Percentiles rank a stretch among this genome's conserved stretches.
Conservation (phyloP, 352 stramenopile genomes). For the Pythium insidiosum region DNA sequence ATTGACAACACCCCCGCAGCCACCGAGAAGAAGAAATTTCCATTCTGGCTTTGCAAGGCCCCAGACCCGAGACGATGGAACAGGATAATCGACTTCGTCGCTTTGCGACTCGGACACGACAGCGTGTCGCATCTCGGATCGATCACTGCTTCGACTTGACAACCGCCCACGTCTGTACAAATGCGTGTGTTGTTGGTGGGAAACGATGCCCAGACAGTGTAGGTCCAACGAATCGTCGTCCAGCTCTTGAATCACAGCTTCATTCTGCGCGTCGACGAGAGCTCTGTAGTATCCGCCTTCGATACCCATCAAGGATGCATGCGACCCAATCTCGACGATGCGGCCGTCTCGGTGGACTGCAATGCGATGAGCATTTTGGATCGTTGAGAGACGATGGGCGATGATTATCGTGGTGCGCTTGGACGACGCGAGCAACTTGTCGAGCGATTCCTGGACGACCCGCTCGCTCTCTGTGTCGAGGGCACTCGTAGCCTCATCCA, state of each 20-base stretch:
- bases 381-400: constrained; percentile 90
- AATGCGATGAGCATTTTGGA: constrained; percentile 92
- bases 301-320: constrained; percentile 85
- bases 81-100: background rate
- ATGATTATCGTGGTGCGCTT: constrained; percentile 91
- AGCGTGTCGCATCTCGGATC: too few relatives aligned
- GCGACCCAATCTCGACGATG: constrained; percentile 91
- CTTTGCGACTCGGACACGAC: background rate
- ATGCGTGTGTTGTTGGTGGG: too few relatives aligned
- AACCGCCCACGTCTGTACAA: too few relatives aligned
- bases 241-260: background rate
- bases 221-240: background rate
- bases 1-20: constrained; percentile 28
- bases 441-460: constrained; percentile 74
- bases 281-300: constrained; percentile 30
- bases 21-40: constrained; percentile 35
- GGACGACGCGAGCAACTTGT: constrained; percentile 28
- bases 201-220: too few relatives aligned
- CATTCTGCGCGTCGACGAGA: constrained; percentile 33
- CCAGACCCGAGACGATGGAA: constrained; percentile 27
- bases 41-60: constrained; percentile 30
- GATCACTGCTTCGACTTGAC: too few relatives aligned
- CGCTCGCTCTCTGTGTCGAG: too few relatives aligned
- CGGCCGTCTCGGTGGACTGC: constrained; percentile 88
- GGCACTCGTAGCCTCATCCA: too few relatives aligned